A percentile compares a stretch with the other conserved stretches of the same genome.
These are phyloP conservation scores for Yarrowia deformans DNA, from an alignment of 805 yeast genomes.

Conservation along the genomic window DNA sequence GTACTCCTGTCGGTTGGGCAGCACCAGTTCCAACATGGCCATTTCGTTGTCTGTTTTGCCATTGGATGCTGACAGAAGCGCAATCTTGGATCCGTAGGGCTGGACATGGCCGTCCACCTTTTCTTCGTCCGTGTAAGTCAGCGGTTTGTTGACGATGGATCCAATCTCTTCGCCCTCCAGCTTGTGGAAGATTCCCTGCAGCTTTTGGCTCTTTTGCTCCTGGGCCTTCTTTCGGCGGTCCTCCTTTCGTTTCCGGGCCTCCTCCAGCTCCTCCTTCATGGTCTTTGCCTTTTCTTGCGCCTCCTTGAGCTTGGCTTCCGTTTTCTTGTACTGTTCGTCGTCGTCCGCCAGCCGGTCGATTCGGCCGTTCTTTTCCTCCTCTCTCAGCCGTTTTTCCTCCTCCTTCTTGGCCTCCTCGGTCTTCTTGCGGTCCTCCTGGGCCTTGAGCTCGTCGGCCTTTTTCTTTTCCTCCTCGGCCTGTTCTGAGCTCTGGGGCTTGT, in stretches of 20 bases:
- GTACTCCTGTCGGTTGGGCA: constrained; percentile 49
- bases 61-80: constrained; percentile 45
- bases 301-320: neutral
- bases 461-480: constrained; percentile 9
- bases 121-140: constrained; percentile 13
- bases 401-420: constrained; percentile 26
- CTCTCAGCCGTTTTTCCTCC: constrained; percentile 19
- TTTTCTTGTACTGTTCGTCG: constrained; percentile 18
- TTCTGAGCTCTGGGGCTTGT: constrained; percentile 38
- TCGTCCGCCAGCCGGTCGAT: constrained; percentile 39
- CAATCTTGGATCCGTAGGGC: constrained; percentile 40
- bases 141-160: constrained; percentile 24
- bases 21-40: constrained; percentile 40
- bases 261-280: constrained; percentile 39
- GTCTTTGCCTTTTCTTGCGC: constrained; percentile 5
- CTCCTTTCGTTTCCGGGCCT: constrained; percentile 16
- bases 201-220: constrained; percentile 26
- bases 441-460: constrained; percentile 1
- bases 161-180: constrained; percentile 31
- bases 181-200: constrained; percentile 22
- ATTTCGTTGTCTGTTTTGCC: constrained; percentile 44
- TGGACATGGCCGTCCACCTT: constrained; percentile 39
- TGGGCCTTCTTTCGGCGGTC: constrained; percentile 34
- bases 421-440: constrained; percentile 15
- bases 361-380: constrained; percentile 43